Base-by-base conservation (phyloP, 2,329 filamentous ascomycete species). In the Macroventuria anomochaeta region DNA sequence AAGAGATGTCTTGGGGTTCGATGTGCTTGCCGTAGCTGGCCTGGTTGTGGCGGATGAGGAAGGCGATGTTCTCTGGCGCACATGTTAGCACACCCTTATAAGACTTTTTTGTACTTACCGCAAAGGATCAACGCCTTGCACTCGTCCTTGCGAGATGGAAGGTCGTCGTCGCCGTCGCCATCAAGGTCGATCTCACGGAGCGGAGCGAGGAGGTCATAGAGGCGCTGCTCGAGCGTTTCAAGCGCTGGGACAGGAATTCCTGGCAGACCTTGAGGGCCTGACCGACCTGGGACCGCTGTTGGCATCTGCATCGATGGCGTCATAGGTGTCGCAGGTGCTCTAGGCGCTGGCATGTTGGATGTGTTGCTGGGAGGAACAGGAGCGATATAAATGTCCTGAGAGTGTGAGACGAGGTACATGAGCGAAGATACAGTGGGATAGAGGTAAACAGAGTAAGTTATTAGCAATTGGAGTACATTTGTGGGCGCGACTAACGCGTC, bases 11-110 rank as follows among this genome's bases (percentile, higher is more conserved):
- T 15, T 46, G 25, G 2, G 44, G n/a, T 1, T 51, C 40, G 28
- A 57, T 51, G 17, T 10, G 21, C 33, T 58, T 61, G 38, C 56
- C 53, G 28, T 48, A 55, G 13, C 40, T 39, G 7, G 40, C 36
- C 20, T 57, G 57, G 17, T 52, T 44, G 44, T 55, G 56, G 26
- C 58, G 48, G 44, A 60, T 46, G 18, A 60, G 38, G 21, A 60
- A 58, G 13, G 55, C 55, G 20, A 60, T 33, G 15, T 60, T 60
- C 18, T 51, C 58, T 55, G 7, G 25, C 8, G 10, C 15, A 11
- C 6, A 21, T 6, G 7, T 32, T 17, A 34, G 28, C 18, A 11
- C 46, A 34, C 18, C 12, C 5, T 15, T 4, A 2, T 2, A 4
- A 26, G 21, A 13, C 1, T 2, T 15, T 5, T 11, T n/a, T 2